These are phyloP conservation scores for Discostella stelligeroides DNA, from an alignment of 108 stramenopile genomes.

Conservation along the genomic window DNA sequence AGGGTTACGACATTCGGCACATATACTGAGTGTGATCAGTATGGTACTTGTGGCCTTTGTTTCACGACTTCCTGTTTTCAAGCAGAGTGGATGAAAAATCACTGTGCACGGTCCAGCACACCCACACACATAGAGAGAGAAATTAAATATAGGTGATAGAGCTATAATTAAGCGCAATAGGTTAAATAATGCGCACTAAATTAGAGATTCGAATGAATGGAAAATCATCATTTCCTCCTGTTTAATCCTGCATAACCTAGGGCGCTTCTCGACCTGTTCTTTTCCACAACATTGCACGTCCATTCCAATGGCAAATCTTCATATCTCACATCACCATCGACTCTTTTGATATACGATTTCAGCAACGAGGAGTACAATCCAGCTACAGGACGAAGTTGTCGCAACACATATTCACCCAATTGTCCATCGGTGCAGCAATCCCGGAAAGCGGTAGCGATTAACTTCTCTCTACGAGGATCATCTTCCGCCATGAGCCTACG, in stretches of 20 bases:
- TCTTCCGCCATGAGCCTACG: constrained; percentile 40
- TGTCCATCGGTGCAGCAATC: constrained; percentile 49
- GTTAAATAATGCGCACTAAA: no score
- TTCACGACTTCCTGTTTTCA: background rate
- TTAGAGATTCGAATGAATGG: background rate
- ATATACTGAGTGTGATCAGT: background rate
- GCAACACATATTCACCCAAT: constrained; percentile 45
- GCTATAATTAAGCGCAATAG: no score
- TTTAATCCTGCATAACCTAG: background rate
- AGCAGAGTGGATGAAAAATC: background rate
- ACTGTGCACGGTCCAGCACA: no score
- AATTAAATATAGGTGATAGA: no score
- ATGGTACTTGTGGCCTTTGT: background rate
- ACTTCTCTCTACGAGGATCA: constrained; percentile 28
- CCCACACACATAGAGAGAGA: no score
- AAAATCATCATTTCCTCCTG: background rate
- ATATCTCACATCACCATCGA: constrained; percentile 10
- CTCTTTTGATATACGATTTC: constrained; percentile 27
- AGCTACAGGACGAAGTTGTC: constrained; percentile 34
- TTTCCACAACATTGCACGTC: constrained; percentile 18
- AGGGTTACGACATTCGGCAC: no score
- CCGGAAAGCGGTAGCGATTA: constrained; percentile 37
- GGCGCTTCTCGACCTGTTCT: background rate
- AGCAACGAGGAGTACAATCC: constrained; percentile 27
- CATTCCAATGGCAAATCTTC: constrained; percentile 21